Evolutionary conservation across 202 grass and related monocot species (phyloP).

Genomic region (Zoysia matrella): DNA sequence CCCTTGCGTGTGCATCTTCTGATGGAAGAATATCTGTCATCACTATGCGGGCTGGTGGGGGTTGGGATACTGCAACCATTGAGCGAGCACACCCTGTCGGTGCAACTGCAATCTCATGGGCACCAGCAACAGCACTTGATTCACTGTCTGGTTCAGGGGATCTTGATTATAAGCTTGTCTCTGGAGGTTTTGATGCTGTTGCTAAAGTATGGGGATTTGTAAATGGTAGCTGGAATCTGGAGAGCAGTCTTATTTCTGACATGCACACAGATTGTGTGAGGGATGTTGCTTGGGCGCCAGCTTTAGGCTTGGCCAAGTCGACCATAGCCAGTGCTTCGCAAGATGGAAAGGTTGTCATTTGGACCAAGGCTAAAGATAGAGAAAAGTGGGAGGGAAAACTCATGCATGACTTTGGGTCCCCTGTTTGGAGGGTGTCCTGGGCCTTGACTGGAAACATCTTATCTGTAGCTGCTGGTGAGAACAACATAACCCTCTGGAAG

Average conservation of each 20-base stretch:
- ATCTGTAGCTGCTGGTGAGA: constrained; percentile 55
- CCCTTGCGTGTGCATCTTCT: constrained; percentile 64
- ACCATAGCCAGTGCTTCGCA: no score
- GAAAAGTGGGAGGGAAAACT: constrained; percentile 68
- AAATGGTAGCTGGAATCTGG: no score
- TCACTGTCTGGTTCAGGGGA: constrained; percentile 56
- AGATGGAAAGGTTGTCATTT: constrained; percentile 44
- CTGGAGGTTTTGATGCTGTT: no score
- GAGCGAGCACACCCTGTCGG: constrained; percentile 42
- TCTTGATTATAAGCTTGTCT: constrained; percentile 37
- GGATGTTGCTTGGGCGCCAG: no score
- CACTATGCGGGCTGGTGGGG: no score
- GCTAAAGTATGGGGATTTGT: no score
- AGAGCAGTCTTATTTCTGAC: no score
- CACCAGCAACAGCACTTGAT: constrained; percentile 61
- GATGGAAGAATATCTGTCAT: constrained; percentile 32
- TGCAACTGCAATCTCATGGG: constrained; percentile 65
- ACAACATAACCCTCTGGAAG: no score
- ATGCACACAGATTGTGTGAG: no score
- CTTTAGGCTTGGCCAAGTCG: no score
- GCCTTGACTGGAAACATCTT: constrained; percentile 71
- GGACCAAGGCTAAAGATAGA: constrained; percentile 60
- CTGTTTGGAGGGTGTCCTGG: constrained; percentile 80
- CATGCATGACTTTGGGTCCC: constrained; percentile 53
- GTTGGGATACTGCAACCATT: no score